These are phyloP conservation scores for Penicillium atrosanguineum DNA, from an alignment of 495 filamentous ascomycete species.

Conservation along the genomic window DNA sequence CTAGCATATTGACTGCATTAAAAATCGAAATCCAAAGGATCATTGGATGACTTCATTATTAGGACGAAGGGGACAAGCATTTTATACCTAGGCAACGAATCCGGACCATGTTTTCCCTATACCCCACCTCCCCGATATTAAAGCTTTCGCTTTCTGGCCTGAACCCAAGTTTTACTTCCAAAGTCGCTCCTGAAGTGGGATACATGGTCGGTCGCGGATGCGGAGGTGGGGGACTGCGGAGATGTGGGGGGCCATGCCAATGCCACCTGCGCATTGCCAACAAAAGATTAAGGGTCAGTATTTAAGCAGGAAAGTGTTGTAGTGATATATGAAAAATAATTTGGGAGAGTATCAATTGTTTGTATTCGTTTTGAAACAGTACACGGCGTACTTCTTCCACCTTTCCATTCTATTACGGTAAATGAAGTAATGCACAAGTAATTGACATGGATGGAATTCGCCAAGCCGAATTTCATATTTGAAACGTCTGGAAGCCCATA, in stretches of 20 bases:
- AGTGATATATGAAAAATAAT: too few species aligned
- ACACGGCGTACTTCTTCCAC: too few species aligned
- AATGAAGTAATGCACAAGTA: too few species aligned
- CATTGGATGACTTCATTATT: neutral
- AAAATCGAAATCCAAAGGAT: neutral
- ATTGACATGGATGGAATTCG: neutral
- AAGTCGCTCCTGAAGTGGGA: neutral
- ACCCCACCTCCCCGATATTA: neutral
- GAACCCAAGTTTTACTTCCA: neutral
- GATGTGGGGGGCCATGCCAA: constrained; percentile 21
- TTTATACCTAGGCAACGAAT: neutral
- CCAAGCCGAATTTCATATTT: constrained; percentile 1
- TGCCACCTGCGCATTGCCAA: too few species aligned
- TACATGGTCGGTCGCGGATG: constrained; percentile 7
- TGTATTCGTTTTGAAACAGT: too few species aligned
- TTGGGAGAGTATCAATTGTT: too few species aligned
- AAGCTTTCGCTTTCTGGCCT: neutral
- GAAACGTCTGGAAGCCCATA: constrained; percentile 17
- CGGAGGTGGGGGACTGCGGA: constrained; percentile 13
- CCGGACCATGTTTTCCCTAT: neutral
- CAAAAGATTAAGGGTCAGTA: too few species aligned
- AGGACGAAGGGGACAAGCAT: neutral
- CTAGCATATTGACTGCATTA: constrained; percentile 2
- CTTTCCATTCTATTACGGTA: too few species aligned
- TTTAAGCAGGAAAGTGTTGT: too few species aligned